Evolutionary conservation across 106 monocot species (phyloP), one percentile per base, ranked within the genome.

Genomic region (Xerophyta viscosa): DNA sequence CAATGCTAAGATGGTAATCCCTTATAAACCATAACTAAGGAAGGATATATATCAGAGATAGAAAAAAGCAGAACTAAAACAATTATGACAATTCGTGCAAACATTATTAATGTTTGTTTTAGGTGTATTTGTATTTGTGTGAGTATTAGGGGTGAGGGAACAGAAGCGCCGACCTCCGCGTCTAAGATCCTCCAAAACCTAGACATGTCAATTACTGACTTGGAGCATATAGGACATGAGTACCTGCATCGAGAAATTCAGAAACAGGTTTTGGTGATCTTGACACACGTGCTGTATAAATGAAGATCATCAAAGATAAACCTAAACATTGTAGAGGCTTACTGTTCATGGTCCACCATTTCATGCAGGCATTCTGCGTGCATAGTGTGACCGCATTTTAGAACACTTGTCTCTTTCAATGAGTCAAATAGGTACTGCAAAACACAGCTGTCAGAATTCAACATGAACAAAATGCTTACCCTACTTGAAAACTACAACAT

Each of bases 361-460:
- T 83, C 87, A 39, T 27, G 29, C 30, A 83, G 22, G 50, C 87
- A 92, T 29, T 74, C 74, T 11, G 51, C 31, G 53, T 93, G 93
- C 68, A 84, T 74, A 18, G 93, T 94, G 47, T 94, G 93, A 6
- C 93, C 93, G 65, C 93, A 94, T 45, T 65, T 78, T 54, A 94
- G 53, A 41, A 94, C 93, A 14, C 64, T 62, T 44, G 88, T 81
- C 22, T 75, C 88, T 58, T 75, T 67, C 70, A 88, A 45, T 0
- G 87, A 93, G 47, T 93, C 93, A 56, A 93, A 93, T 46, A 93
- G 80, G 74, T 87, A 93, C 83, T 93, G 77, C 72, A 74, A 39
- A 39, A n/a, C 10, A 61, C 46, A 53, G 25, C 17, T 48, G 42
- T 31, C 3, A 61, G 44, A 23, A 71, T 65, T 44, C 70, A 19